Base-by-base conservation (phyloP, 2,329 filamentous ascomycete species). In the Paracoccidioides brasiliensis region DNA sequence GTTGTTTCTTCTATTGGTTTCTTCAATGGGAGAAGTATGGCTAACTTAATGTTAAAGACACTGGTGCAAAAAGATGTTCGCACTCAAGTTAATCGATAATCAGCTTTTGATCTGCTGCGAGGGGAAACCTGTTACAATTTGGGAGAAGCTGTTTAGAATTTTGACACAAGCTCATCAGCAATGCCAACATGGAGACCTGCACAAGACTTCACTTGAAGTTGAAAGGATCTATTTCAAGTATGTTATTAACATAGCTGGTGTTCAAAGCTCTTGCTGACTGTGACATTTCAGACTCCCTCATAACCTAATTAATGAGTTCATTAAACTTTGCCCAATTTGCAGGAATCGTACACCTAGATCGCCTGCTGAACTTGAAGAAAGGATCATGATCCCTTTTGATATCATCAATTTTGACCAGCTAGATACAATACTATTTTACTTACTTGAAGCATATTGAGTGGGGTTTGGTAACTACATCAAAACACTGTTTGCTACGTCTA, bases 61-160 rank as follows among this genome's bases (percentile, higher is more conserved):
- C 57, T 78, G 75, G 75, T 74, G 74, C 15, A 78, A 77, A 60
- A 77, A 77, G 60, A 77, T 76, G 74, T 78, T 78, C 61, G 72
- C 72, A 52, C 67, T 77, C 42, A 67, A 72, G 55, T 62, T 67
- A 37, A 64, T 68, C 44, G 72, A 72, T n/a, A 62, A 63, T 28
- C 68, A 73, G 71, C 69, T 69, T 55, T 70, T 73, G 65, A 75
- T 77, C 57, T 76, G 72, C 55, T 74, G 77, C 54, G 73, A 77
- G 61, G 72, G 71, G 5, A 77, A 77, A 59, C 75, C 75, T 10
- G 74, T 77, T 35, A 75, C 74, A 22, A 72, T 77, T 50, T 69
- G 74, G 22, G 75, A 78, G 60, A 75, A 76, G 57, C 61, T 78
- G 7, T 77, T 76, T 64, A 74, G 75, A 57, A 75, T 78, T 53